phyloP scores from a whole-genome alignment of 139 green algal genomes.

The Volvox africanus region DNA sequence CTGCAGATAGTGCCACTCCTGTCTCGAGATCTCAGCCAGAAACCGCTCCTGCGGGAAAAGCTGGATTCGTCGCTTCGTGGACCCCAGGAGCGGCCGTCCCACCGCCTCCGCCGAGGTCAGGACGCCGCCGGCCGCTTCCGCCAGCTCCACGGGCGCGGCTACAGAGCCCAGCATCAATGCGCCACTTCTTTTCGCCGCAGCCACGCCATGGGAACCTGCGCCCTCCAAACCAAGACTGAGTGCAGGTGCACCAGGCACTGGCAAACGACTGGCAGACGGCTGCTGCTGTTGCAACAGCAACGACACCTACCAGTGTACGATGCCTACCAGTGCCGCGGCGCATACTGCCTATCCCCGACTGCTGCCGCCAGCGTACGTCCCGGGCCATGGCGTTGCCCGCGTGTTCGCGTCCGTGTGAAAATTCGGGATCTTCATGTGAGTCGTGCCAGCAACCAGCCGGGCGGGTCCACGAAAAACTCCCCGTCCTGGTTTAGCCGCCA shows the following conservation, averaged over 20 bases:
- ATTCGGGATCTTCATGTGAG: conserved; percentile 9
- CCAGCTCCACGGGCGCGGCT: not conserved
- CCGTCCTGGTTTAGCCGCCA: not conserved
- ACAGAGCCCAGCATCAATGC: not conserved
- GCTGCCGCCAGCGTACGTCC: not conserved
- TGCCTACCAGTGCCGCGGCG: conserved; percentile 17
- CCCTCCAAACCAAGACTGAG: not conserved
- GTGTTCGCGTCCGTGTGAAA: not conserved
- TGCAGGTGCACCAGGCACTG: not conserved
- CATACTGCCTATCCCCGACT: not conserved
- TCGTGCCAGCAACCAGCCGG: not conserved
- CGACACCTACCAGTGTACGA: not conserved
- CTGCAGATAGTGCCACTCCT: conserved; percentile 21
- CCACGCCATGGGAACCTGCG: not conserved
- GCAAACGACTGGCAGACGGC: not conserved
- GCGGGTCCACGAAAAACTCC: not conserved
- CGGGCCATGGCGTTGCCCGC: not conserved
- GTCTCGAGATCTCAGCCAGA: not conserved
- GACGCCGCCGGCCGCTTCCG: too few relatives aligned
- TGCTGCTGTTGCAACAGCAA: not conserved
- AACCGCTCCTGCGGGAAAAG: not conserved
- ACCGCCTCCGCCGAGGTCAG: not conserved
- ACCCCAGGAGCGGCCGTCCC: conserved; percentile 28
- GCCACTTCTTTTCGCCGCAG: not conserved
- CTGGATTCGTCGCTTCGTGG: not conserved